A percentile compares a stretch with the other conserved stretches of the same genome.
Evolutionary conservation across 768 basidiomycete species (phyloP).

Genomic region (Serendipita indica): DNA sequence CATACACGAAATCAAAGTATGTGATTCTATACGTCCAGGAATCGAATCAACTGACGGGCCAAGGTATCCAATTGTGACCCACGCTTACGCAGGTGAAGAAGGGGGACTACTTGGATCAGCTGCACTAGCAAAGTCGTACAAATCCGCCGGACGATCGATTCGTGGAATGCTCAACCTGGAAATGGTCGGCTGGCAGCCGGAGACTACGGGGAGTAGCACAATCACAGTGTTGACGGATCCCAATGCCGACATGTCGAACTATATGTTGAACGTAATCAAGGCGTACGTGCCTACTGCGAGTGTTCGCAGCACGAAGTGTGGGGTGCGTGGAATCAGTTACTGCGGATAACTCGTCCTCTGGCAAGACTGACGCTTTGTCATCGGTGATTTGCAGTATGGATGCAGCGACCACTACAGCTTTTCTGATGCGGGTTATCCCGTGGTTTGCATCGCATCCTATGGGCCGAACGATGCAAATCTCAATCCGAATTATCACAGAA

Average conservation of each 20-base stretch:
- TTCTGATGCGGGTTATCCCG: slow-evolving; percentile 5
- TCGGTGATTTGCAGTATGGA: not conserved
- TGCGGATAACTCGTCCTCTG: not conserved
- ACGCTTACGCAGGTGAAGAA: slow-evolving; percentile 12
- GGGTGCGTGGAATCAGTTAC: slow-evolving; percentile 1
- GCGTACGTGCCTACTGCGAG: slow-evolving; percentile 1
- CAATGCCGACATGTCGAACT: not conserved
- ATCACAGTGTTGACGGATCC: slow-evolving; percentile 9
- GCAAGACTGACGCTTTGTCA: not conserved
- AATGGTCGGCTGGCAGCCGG: slow-evolving; percentile 11
- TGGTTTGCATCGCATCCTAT: not conserved
- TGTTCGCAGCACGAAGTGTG: slow-evolving; percentile 6
- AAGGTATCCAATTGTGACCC: slow-evolving; percentile 9
- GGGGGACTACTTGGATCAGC: slow-evolving; percentile 5
- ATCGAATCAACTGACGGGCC: not conserved
- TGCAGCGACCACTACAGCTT: slow-evolving; percentile 11
- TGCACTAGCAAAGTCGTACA: not conserved
- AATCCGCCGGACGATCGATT: not conserved
- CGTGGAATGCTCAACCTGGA: slow-evolving; percentile 11
- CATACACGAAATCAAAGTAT: not conserved
- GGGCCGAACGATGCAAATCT: slow-evolving; percentile 7
- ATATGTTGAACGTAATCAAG: not conserved
- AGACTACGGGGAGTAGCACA: not conserved
- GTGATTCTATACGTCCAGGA: not conserved
- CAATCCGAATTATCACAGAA: not conserved